Evolutionary conservation across 75 land plant genomes (phyloP).

Genomic region (Azolla pinnata): DNA sequence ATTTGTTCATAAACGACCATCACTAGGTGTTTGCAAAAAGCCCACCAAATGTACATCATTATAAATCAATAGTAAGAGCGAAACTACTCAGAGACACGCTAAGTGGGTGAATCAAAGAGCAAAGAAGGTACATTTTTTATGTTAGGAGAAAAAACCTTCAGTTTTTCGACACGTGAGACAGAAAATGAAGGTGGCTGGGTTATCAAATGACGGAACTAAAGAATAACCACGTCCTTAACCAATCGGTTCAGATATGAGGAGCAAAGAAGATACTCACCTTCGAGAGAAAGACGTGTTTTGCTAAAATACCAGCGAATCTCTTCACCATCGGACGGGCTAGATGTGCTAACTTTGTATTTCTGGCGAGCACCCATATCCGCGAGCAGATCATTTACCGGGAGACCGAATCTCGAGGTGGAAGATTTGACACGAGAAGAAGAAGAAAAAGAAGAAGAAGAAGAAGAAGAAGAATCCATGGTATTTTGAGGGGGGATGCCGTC

Average conservation of each 20-base stretch:
- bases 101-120: background rate
- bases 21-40: background rate
- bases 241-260: background rate
- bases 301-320: conserved; percentile 95
- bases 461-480: too few species aligned
- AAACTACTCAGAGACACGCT: background rate
- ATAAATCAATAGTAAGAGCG: background rate
- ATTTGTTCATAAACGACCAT: background rate
- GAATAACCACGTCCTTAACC: background rate
- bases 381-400: conserved; percentile 42
- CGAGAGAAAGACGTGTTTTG: conserved; percentile 57
- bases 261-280: conserved; percentile 39
- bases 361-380: conserved; percentile 46
- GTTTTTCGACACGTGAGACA: background rate
- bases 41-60: background rate
- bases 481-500: too few species aligned
- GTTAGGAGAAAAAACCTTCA: background rate
- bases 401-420: background rate
- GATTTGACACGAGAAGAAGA: too few species aligned
- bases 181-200: background rate
- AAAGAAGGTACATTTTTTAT: background rate
- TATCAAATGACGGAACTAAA: background rate
- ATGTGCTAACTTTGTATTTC: conserved; percentile 68
- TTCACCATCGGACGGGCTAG: conserved; percentile 88
- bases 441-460: too few species aligned